Evolutionary conservation across 257 asterid genomes (phyloP), one percentile per base, ranked within the genome.

Genomic region (Thymus quinquecostatus): DNA sequence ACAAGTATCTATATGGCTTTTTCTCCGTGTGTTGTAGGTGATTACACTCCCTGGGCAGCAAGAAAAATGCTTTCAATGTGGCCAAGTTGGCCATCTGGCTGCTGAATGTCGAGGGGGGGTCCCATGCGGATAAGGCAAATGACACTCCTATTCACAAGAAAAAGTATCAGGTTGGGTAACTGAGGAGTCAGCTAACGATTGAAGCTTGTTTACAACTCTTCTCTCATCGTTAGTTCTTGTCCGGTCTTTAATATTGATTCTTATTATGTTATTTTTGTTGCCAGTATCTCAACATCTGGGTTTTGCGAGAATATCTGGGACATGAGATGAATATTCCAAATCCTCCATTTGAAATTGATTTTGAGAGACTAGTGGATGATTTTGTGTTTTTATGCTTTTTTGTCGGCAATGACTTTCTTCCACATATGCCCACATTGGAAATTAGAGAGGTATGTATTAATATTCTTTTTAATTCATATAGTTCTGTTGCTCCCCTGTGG

Each of bases 391-490:
- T 89, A 72, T 95, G 98, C 68, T 89, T 95, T 75, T 95, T 95
- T 83, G 97, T 92, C 68, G 99, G 99, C 82, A 95, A 95, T 45
- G 99, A 95, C 83, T 95, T 95, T 80, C 98, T 95, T 78, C 99
- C 99, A 60, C 99, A 95, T 75, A 92, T 95, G 98, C 99, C 98
- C 68, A 94, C 98, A 8, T 75, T 95, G 56, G 97, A 95, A 78
- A 94, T 94, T 73, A 90, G 99, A 85, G 99, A 95, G 99, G 98
- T 92, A 86, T 77, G 71, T 73, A 69, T 66, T 62, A 76, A 45
- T 60, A 64, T 36, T 68, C 56, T 28, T 59, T 68, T 44, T 70
- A 38, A 64, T 57, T 48, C 13, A 45, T 29, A 27, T 56, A 30
- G 29, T 50, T 60, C 50, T 50, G 57, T 49, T 66, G n/a, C 60